Conservation (phyloP, 768 basidiomycete genomes). For the Trametes punicea region DNA sequence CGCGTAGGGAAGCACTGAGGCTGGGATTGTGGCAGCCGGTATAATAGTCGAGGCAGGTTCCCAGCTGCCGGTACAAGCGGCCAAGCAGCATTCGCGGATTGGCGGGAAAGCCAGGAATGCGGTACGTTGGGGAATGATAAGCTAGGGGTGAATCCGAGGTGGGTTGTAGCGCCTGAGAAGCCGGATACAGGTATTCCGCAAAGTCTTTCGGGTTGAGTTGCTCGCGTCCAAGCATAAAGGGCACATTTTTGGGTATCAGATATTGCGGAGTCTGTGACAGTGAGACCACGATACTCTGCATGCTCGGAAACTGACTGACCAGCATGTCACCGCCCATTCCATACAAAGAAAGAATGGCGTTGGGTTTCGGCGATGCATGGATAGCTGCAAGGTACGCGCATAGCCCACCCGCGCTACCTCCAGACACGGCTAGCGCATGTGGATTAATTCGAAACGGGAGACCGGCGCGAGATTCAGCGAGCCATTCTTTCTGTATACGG, state of each 20-base stretch:
- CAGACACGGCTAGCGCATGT: constrained; percentile 47
- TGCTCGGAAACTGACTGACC: constrained; percentile 23
- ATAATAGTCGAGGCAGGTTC: constrained; percentile 55
- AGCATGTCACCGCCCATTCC: constrained; percentile 63
- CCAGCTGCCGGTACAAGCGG: constrained; percentile 58
- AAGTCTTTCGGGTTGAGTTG: constrained; percentile 49
- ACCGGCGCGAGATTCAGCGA: not conserved
- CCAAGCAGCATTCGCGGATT: constrained; percentile 59
- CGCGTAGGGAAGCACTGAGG: constrained; percentile 43
- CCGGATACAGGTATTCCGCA: constrained; percentile 46
- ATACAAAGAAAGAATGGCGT: constrained; percentile 55
- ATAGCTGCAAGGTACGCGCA: constrained; percentile 60
- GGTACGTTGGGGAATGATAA: constrained; percentile 43
- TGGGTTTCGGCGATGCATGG: constrained; percentile 51
- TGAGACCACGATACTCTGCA: not conserved
- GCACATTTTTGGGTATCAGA: constrained; percentile 42
- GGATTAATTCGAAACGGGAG: constrained; percentile 39
- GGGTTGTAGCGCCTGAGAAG: constrained; percentile 23
- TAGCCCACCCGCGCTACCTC: constrained; percentile 60
- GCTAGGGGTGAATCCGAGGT: constrained; percentile 43
- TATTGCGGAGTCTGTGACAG: constrained; percentile 47
- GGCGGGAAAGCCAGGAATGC: constrained; percentile 56
- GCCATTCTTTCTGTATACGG: not conserved
- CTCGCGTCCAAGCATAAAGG: constrained; percentile 56
- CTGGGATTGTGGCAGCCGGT: constrained; percentile 44